Evolutionary conservation across 768 basidiomycete species (phyloP), one percentile per base, ranked within the genome.

Genomic region (Podaxis mareebaensis): DNA sequence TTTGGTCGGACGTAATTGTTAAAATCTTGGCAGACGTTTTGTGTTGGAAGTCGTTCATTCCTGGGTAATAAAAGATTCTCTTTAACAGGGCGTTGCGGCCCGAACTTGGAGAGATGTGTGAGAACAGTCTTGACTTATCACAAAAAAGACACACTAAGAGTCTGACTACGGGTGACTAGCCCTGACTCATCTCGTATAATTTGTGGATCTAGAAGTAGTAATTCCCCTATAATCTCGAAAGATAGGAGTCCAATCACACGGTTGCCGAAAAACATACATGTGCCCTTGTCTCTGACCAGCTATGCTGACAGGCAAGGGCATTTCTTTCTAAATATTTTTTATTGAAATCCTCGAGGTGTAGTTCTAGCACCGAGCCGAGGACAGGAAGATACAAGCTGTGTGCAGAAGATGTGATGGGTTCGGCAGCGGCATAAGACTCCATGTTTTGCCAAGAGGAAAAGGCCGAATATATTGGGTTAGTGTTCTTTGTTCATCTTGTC

Each of bases 1-100:
- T 60, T 69, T 64, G 64, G 53, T 40, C 42, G n/a, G 60, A 53
- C 44, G 59, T 60, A 60, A 52, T 60, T 51, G 20, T 65, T 65
- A 44, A 67, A 55, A 44, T 52, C 64, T 33, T 58, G 13, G n/a
- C 58, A 20, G 49, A 52, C 66, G 42, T 44, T 44, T n/a, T 7
- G 28, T 0, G 28, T 30, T 30, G 28, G 28, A 30, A 44, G 42
- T 44, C 2, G 5, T 44, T n/a, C 42, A n/a, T 44, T 44, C 15
- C 42, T 44, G 42, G 42, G 42, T n/a, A 44, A 44, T 44, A 44
- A 44, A 44, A 6, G 17, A 17, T n/a, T 17, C n/a, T 44, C 42
- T 44, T 15, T 15, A 44, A 17, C n/a, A 7, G 15, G 17, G 42
- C 17, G 42, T n/a, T 44, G 42, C 6, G 13, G 17, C 17, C 42